Conservation (phyloP, 176 grass and related monocot species). For the Carex littledalei region DNA sequence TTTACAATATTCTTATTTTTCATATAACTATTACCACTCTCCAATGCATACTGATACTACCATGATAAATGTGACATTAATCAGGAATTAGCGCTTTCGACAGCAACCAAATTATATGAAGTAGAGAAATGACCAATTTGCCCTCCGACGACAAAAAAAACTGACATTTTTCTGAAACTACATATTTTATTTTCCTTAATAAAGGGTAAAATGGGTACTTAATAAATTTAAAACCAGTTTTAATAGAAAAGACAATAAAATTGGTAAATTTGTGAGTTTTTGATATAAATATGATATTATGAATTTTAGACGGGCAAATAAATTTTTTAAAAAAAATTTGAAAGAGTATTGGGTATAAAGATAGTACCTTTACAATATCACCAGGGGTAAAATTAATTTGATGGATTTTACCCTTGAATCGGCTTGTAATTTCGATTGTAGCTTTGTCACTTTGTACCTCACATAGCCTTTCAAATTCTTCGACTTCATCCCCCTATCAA, state of each 20-base stretch:
- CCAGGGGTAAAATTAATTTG: constrained; percentile 68
- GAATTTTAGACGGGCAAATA: no score
- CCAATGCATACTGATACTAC: not conserved
- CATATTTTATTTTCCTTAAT: no score
- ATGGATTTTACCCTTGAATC: constrained; percentile 85
- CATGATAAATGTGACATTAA: not conserved
- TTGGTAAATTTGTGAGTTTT: no score
- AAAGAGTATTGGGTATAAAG: not conserved
- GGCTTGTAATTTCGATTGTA: constrained; percentile 95
- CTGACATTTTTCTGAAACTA: no score
- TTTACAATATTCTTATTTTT: not conserved
- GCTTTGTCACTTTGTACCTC: constrained; percentile 99
- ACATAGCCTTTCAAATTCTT: constrained; percentile 85
- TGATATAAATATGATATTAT: no score
- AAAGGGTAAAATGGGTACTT: no score
- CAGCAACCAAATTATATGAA: not conserved
- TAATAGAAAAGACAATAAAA: no score
- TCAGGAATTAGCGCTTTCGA: not conserved
- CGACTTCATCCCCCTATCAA: constrained; percentile 75
- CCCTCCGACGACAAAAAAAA: no score
- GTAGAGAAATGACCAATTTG: no score
- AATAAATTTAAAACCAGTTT: no score
- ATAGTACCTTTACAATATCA: constrained; percentile 80
- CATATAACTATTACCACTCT: not conserved
- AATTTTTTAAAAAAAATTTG: no score